Evolutionary conservation across 1,139 yeast genomes (phyloP).

Genomic region (Candida sojae): DNA sequence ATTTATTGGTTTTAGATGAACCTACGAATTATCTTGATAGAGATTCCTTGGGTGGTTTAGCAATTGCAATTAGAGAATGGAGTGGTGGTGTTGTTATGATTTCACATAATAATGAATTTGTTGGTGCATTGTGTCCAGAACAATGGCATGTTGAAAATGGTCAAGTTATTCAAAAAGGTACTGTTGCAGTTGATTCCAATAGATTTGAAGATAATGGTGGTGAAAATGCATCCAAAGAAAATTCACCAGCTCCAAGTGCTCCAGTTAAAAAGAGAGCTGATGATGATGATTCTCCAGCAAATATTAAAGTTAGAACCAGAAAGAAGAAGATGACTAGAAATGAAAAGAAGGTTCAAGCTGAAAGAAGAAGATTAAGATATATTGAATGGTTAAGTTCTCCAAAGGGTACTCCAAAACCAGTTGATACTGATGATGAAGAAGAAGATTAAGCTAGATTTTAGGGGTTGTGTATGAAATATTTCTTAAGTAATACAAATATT

Average conservation of each 20-base stretch:
- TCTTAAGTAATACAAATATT: background rate
- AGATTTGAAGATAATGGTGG: constrained; percentile 79
- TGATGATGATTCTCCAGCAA: constrained; percentile 91
- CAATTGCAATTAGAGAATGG: constrained; percentile 98
- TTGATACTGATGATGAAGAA: constrained; percentile 90
- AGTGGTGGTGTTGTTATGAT: constrained; percentile 98
- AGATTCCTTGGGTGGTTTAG: constrained; percentile 96
- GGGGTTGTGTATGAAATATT: too few relatives aligned
- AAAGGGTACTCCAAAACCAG: constrained; percentile 95
- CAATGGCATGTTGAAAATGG: constrained; percentile 98
- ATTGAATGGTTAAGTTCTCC: constrained; percentile 95
- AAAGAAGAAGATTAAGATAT: constrained; percentile 91
- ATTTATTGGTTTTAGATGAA: constrained; percentile 92
- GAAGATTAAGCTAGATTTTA: constrained; percentile 24
- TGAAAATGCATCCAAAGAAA: constrained; percentile 20
- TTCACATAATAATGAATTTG: constrained; percentile 96
- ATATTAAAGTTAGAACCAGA: constrained; percentile 86
- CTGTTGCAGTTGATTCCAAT: constrained; percentile 68
- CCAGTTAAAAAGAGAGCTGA: constrained; percentile 51
- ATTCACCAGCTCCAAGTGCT: constrained; percentile 24
- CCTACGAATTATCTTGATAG: constrained; percentile 98
- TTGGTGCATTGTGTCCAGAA: constrained; percentile 96
- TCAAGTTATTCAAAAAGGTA: constrained; percentile 80
- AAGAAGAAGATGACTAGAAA: constrained; percentile 98
- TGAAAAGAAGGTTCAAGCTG: constrained; percentile 87